Evolutionary conservation across 345 rosid genomes (phyloP), one percentile per base, ranked within the genome.

Genomic region (Salix exigua): DNA sequence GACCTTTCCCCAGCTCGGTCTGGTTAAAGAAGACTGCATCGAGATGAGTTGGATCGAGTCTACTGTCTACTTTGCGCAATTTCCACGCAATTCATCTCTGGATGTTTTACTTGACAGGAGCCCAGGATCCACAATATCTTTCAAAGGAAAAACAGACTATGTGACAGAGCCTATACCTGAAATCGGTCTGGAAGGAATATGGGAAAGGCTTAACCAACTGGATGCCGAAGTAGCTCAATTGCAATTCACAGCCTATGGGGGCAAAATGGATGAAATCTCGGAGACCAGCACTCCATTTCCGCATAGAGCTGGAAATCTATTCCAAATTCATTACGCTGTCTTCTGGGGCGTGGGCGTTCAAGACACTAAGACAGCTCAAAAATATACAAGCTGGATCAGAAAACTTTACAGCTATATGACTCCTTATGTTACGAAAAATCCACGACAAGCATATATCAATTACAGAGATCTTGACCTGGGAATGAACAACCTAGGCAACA

Each of bases 71-170:
- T 12, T 8, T n/a, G 13, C 2, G 4, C 26, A 26, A 21, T 55
- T n/a, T 12, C 62, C 62, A 55, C n/a, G 26, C 10, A 55, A 55
- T n/a, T 4, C 62, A 55, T 55, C 62, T 26, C 2, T 23, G 62
- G 28, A n/a, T 55, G 14, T 55, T 3, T 77, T 92, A 72, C 87
- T 87, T 0, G 87, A 85, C 35, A 73, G 91, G 48, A 21, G 81
- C 11, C 81, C 82, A 0, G 79, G 82, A 58, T 19, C 81, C 0
- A 84, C 85, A 0, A 37, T 63, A 40, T 87, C 82, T 75, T 31
- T 81, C 10, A 92, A 92, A 78, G 86, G 91, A 80, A 93, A 89
- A 50, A 91, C 98, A 0, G 95, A 93, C 72, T 91, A 89, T 38
- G 91, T 91, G 0, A 83, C 38, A 30, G 79, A 72, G 0, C 88